Evolutionary conservation across 2,329 filamentous ascomycete species (phyloP), one percentile per base, ranked within the genome.

Genomic region (Fragosphaeria purpurea): DNA sequence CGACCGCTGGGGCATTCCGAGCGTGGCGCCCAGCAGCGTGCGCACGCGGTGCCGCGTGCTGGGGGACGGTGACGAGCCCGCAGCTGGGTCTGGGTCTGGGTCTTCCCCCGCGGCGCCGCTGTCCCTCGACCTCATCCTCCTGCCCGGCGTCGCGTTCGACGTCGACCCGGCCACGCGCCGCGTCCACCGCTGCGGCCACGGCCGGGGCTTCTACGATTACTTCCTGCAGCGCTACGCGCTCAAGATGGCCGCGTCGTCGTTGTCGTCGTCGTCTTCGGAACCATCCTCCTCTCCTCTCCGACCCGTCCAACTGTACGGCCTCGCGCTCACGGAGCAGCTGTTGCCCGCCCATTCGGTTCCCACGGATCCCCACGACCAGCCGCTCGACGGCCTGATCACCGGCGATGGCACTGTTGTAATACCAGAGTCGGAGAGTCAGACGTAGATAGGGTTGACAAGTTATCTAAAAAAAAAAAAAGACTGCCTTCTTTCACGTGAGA

Each of bases 1-100:
- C 41, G 93, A 98, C 67, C 81, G 77, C 63, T 98, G 93, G 93
- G 90, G 89, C 8, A 98, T 98, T 56, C 93, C 93, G n/a, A 91
- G 86, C 35, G 79, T 95, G 52, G 75, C 80, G 53, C 70, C 75
- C 46, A 72, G 77, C 22, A 85, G 85, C 2, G 74, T 94, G 4
- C 65, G 74, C 45, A 67, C 73, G 54, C 78, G 90, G 59, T 75
- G 80, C 58, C 88, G 90, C 58, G 83, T 88, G 52, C 78, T 95
- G 50, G 85, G 85, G 41, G 80, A 79, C 10, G 69, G 70, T 2
- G 82, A 70, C 12, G 9, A 7, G 12, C 10, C 31, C 32, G 4
- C 32, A 6, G 35, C 12, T 5, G 4, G 6, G 4, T 22, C 22
- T 22, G 22, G 22, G 22, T 22, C 22, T 22, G 22, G 22, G 22